Conservation (phyloP, 1,284 basidiomycete genomes). For the Ustilago esculenta region DNA sequence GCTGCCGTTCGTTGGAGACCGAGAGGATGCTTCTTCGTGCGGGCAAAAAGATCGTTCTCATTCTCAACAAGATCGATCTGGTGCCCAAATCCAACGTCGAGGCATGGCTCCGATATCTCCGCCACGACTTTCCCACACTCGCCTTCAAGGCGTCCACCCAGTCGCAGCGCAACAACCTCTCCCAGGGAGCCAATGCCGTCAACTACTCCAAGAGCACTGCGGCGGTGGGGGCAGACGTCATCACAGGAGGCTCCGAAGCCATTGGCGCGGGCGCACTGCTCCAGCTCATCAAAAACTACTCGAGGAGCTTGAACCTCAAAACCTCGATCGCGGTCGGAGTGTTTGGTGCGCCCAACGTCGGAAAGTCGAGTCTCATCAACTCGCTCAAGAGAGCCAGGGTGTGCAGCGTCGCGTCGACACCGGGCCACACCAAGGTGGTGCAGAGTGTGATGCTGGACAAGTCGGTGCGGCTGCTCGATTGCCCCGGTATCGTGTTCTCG, state of each 20-base stretch:
- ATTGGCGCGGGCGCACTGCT: slow-evolving; percentile 74
- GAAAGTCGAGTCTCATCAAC: slow-evolving; percentile 95
- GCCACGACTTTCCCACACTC: slow-evolving; percentile 89
- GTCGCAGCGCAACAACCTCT: slow-evolving; percentile 76
- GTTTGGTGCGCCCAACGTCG: slow-evolving; percentile 96
- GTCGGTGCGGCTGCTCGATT: slow-evolving; percentile 90
- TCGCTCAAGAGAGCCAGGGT: slow-evolving; percentile 77
- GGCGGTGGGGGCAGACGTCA: slow-evolving; percentile 7
- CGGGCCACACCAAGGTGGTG: slow-evolving; percentile 93
- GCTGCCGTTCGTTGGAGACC: slow-evolving; percentile 70
- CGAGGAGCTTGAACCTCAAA: slow-evolving; percentile 65
- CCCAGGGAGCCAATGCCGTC: slow-evolving; percentile 41
- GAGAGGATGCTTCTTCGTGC: slow-evolving; percentile 54
- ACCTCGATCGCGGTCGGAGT: slow-evolving; percentile 80
- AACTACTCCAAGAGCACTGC: slow-evolving; percentile 12
- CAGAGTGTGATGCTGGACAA: slow-evolving; percentile 93
- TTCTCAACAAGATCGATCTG: slow-evolving; percentile 70
- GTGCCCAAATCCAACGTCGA: slow-evolving; percentile 89
- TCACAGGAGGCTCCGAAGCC: slow-evolving; percentile 67
- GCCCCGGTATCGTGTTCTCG: slow-evolving; percentile 83
- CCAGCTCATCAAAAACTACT: slow-evolving; percentile 90
- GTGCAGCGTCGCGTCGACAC: slow-evolving; percentile 91
- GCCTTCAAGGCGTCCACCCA: slow-evolving; percentile 91
- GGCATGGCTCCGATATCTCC: slow-evolving; percentile 87
- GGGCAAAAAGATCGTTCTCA: slow-evolving; percentile 60